These are phyloP conservation scores for Madurella fahalii DNA, from an alignment of 2,329 filamentous ascomycete genomes.

Conservation along the genomic window DNA sequence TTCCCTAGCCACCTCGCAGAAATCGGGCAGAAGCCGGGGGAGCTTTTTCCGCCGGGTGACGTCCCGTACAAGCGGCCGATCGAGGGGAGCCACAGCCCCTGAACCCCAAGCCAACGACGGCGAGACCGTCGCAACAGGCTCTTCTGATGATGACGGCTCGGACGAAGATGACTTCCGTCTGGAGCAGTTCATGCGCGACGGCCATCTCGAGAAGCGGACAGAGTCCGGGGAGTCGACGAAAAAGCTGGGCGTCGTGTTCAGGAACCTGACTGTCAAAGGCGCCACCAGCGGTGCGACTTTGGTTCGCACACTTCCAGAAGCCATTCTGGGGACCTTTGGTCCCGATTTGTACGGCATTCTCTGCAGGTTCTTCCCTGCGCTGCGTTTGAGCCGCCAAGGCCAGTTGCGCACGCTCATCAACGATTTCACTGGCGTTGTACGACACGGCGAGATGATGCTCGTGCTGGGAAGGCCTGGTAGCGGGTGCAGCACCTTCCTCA, in stretches of 20 bases:
- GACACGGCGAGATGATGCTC: slow-evolving; percentile 53
- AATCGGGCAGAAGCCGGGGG: slow-evolving; percentile 9
- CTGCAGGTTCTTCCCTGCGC: slow-evolving; percentile 34
- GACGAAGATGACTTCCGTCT: slow-evolving; percentile 61
- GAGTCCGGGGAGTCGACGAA: slow-evolving; percentile 63
- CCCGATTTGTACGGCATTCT: slow-evolving; percentile 70
- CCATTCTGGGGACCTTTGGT: slow-evolving; percentile 73
- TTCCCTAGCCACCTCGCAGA: slow-evolving; percentile 17
- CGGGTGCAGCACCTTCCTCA: slow-evolving; percentile 44
- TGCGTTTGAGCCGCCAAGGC: slow-evolving; percentile 16
- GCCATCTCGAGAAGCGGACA: slow-evolving; percentile 70
- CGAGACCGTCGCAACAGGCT: slow-evolving; percentile 14
- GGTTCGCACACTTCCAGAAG: slow-evolving; percentile 57
- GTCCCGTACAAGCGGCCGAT: slow-evolving; percentile 16
- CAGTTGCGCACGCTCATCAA: slow-evolving; percentile 36
- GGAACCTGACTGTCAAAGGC: slow-evolving; percentile 70
- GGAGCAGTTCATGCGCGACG: slow-evolving; percentile 66
- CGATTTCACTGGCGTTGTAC: slow-evolving; percentile 53
- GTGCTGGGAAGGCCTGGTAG: slow-evolving; percentile 55
- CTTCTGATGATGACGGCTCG: slow-evolving; percentile 23
- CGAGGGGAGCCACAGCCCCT: slow-evolving; percentile 1
- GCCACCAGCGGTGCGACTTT: slow-evolving; percentile 62
- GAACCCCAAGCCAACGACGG: slow-evolving; percentile 29
- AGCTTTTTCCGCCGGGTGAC: slow-evolving; percentile 20
- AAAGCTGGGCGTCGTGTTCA: slow-evolving; percentile 74